Conservation (phyloP, 805 yeast genomes). For the Starmerella floricola region DNA sequence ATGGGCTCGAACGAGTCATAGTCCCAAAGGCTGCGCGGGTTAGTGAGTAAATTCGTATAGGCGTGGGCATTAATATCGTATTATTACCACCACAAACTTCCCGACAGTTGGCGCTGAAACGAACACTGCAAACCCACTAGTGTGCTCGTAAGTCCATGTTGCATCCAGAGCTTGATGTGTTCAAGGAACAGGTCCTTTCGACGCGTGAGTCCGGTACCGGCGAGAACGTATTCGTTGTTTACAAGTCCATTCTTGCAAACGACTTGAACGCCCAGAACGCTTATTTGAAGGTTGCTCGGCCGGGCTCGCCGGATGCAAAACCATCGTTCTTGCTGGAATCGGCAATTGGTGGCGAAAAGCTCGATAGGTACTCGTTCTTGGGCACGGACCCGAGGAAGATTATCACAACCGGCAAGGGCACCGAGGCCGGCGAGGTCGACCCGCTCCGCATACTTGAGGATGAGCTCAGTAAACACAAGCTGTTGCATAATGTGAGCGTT, state of each 20-base stretch:
- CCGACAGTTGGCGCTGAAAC: not conserved
- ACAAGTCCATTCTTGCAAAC: slow-evolving; percentile 58
- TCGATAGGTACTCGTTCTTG: slow-evolving; percentile 82
- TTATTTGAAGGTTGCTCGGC: slow-evolving; percentile 66
- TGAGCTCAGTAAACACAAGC: slow-evolving; percentile 53
- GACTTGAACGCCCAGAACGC: slow-evolving; percentile 84
- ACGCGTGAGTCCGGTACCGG: slow-evolving; percentile 24
- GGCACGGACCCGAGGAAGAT: slow-evolving; percentile 76
- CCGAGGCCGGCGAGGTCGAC: slow-evolving; percentile 50
- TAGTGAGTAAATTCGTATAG: too few relatives aligned
- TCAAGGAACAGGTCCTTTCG: slow-evolving; percentile 30
- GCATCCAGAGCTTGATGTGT: slow-evolving; percentile 42
- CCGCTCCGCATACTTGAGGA: slow-evolving; percentile 65
- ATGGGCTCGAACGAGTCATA: not conserved
- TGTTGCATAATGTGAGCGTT: slow-evolving; percentile 70
- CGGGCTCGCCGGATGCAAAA: slow-evolving; percentile 37
- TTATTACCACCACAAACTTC: not conserved
- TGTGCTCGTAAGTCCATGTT: too few relatives aligned
- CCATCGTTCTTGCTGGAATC: slow-evolving; percentile 80
- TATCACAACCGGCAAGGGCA: slow-evolving; percentile 67
- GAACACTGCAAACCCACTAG: too few relatives aligned
- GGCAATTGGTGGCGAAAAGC: slow-evolving; percentile 76
- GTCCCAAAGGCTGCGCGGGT: too few relatives aligned
- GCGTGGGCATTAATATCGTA: too few relatives aligned
- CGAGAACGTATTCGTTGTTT: slow-evolving; percentile 73